Percentiles rank a stretch among this genome's conserved stretches.
These are phyloP conservation scores for Phyllosticta paracitricarpa DNA, from an alignment of 2,329 filamentous ascomycete genomes.

Conservation along the genomic window DNA sequence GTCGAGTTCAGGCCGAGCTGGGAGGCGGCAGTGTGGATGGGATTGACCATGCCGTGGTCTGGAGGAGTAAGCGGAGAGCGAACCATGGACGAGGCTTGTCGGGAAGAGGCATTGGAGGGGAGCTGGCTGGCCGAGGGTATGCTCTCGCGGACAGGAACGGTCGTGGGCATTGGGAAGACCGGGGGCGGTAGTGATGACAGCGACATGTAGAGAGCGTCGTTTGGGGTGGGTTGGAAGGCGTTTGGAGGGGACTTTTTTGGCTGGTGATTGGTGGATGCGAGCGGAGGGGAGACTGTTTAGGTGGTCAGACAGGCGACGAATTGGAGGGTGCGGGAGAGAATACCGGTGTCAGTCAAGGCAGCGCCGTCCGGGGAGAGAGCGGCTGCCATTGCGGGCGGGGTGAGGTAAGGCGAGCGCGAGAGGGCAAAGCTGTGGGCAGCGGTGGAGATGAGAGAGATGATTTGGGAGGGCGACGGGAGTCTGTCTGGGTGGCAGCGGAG, in stretches of 20 bases:
- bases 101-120: conserved; percentile 4
- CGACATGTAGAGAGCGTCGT: conserved; percentile 9
- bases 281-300: neutral
- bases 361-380: neutral
- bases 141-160: conserved; percentile 9
- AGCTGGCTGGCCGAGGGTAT: conserved; percentile 7
- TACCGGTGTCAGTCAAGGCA: neutral
- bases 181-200: conserved; percentile 3
- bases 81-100: conserved; percentile 1
- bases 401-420: neutral
- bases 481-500: neutral
- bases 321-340: neutral
- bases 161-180: conserved; percentile 1
- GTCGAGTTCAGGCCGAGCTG: neutral
- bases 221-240: conserved; percentile 7
- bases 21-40: neutral
- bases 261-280: neutral
- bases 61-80: conserved; percentile 8
- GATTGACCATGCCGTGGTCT: conserved; percentile 4
- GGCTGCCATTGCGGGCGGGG: neutral
- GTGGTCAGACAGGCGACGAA: neutral
- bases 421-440: neutral
- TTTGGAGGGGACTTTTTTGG: conserved; percentile 3
- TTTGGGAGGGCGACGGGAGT: neutral
- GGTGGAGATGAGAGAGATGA: neutral